phyloP scores from a whole-genome alignment of 192 early-diverging fungal genomes.

The Gamsiella multidivaricata region DNA sequence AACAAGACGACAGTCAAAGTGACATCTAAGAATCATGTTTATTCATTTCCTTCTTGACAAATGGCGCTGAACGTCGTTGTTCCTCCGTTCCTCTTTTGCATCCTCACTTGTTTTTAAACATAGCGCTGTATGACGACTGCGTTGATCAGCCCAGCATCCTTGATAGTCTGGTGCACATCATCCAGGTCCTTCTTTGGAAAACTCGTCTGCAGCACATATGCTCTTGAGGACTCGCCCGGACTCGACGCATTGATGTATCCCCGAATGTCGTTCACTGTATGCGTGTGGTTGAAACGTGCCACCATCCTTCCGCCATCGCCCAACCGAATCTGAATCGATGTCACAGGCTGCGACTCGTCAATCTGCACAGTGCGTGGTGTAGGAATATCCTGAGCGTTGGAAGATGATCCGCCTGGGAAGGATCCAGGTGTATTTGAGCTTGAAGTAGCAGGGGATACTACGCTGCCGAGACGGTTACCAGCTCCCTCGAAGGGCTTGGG shows the following conservation, averaged over 20 bases:
- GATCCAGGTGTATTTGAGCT: constrained; percentile 31
- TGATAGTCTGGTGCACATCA: constrained; percentile 77
- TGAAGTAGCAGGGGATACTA: constrained; percentile 40
- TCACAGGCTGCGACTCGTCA: constrained; percentile 81
- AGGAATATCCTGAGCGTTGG: constrained; percentile 11
- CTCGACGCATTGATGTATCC: constrained; percentile 75
- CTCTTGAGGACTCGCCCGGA: constrained; percentile 66
- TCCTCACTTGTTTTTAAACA: constrained; percentile 1
- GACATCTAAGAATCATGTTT: background rate
- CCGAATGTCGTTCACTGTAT: constrained; percentile 89
- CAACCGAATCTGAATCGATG: constrained; percentile 91
- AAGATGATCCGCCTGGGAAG: constrained; percentile 50
- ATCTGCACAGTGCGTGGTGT: constrained; percentile 61
- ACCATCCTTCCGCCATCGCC: constrained; percentile 90
- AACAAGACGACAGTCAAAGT: background rate
- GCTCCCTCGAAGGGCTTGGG: constrained; percentile 81
- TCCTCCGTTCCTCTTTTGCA: constrained; percentile 1
- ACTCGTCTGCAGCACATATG: constrained; percentile 84
- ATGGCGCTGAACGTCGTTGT: constrained; percentile 1
- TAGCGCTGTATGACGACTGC: constrained; percentile 82
- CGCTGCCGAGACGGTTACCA: constrained; percentile 82
- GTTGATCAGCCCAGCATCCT: constrained; percentile 88
- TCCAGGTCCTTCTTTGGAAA: constrained; percentile 87
- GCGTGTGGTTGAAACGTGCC: constrained; percentile 91
- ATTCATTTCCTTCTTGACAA: constrained; percentile 4